Percentiles rank a stretch among this genome's conserved stretches.
phyloP scores from a whole-genome alignment of 805 yeast species.

The Saccharomycopsis synnaedendra region DNA sequence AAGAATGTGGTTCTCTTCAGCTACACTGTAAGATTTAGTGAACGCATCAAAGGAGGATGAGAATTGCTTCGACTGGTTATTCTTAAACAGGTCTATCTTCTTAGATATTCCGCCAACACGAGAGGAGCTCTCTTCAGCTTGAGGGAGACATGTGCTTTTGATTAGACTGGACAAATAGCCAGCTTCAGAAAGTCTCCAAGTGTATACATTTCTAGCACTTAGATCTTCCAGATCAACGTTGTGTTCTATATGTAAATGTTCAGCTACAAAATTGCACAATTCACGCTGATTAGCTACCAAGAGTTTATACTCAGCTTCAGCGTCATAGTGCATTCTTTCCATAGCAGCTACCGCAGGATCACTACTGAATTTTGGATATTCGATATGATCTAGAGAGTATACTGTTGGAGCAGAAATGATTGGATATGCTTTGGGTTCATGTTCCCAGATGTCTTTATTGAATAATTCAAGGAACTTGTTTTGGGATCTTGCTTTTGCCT shows the following conservation, averaged over 20 bases:
- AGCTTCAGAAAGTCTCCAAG: constrained; percentile 3
- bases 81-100: too few relatives aligned
- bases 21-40: too few relatives aligned
- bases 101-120: too few relatives aligned
- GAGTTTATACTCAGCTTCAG: constrained; percentile 6
- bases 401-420: neutral
- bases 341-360: neutral
- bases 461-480: neutral
- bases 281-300: neutral
- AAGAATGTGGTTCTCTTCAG: too few relatives aligned
- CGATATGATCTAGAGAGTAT: neutral
- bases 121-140: too few relatives aligned
- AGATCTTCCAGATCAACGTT: neutral
- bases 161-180: too few relatives aligned
- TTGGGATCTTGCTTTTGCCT: neutral
- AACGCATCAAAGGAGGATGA: too few relatives aligned
- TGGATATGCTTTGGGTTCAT: neutral
- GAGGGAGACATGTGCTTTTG: too few relatives aligned
- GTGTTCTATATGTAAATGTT: constrained; percentile 1
- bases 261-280: constrained; percentile 4
- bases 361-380: neutral
- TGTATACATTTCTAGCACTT: constrained; percentile 3
- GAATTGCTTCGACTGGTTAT: too few relatives aligned
- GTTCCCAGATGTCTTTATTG: constrained; percentile 1
- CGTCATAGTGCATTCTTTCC: neutral